These are phyloP conservation scores for Coniochaeta prunicola DNA, from an alignment of 2,329 filamentous ascomycete genomes.

Conservation along the genomic window DNA sequence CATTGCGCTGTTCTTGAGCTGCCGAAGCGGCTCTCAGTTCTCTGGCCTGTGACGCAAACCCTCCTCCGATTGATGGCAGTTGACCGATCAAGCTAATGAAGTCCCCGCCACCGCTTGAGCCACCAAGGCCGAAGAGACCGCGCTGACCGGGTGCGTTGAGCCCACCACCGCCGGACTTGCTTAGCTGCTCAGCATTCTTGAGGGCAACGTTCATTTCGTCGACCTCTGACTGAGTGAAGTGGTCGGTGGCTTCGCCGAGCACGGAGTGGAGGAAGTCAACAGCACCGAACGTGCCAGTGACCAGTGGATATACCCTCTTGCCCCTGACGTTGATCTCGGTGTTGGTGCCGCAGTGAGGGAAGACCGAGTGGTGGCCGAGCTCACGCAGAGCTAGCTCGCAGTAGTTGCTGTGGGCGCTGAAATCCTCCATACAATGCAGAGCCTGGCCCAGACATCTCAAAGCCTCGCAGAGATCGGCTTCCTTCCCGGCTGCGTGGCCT, in stretches of 20 bases:
- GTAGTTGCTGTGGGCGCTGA: conserved; percentile 77
- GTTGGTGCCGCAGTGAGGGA: conserved; percentile 62
- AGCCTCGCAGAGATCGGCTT: conserved; percentile 74
- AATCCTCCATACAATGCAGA: conserved; percentile 73
- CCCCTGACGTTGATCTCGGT: conserved; percentile 61
- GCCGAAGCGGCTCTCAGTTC: conserved; percentile 54
- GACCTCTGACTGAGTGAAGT: conserved; percentile 79
- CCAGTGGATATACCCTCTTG: conserved; percentile 63
- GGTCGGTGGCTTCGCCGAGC: conserved; percentile 66
- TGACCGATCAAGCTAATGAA: conserved; percentile 70
- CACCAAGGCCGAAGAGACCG: conserved; percentile 23
- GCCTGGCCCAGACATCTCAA: conserved; percentile 69
- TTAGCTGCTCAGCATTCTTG: conserved; percentile 55
- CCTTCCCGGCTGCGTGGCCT: conserved; percentile 53
- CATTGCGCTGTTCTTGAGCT: conserved; percentile 56
- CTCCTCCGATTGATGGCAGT: conserved; percentile 62
- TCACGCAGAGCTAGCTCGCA: conserved; percentile 71
- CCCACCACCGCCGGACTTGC: conserved; percentile 17
- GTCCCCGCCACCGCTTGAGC: conserved; percentile 32
- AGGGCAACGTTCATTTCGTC: conserved; percentile 73
- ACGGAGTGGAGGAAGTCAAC: conserved; percentile 82
- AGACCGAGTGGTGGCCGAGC: conserved; percentile 60
- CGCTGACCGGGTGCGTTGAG: conserved; percentile 19
- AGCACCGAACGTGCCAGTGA: conserved; percentile 70
- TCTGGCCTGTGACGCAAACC: conserved; percentile 59